Percentiles rank a stretch among this genome's conserved stretches.
Evolutionary conservation across 2,329 filamentous ascomycete genomes (phyloP).

Genomic region (Teratosphaeria destructans): DNA sequence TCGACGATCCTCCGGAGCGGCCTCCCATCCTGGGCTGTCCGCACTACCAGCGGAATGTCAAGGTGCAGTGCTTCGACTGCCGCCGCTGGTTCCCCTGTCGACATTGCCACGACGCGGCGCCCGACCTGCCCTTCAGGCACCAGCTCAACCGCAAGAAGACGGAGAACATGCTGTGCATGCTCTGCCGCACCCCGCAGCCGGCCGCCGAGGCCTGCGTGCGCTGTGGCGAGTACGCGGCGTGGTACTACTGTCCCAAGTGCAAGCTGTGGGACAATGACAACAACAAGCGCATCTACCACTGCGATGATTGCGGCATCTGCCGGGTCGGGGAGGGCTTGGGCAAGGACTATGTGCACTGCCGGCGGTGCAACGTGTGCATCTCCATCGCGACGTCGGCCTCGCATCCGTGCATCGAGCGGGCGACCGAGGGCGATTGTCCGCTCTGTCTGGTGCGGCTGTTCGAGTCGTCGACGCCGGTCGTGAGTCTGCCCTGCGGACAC

Average conservation of each 20-base stretch:
- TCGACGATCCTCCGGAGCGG: constrained; percentile 32
- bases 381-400: constrained; percentile 73
- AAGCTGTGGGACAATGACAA: constrained; percentile 95
- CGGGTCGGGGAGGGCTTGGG: constrained; percentile 81
- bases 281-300: constrained; percentile 90
- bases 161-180: constrained; percentile 95
- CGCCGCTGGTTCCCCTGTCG: constrained; percentile 89
- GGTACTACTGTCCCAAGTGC: constrained; percentile 89
- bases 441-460: constrained; percentile 97
- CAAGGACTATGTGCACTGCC: constrained; percentile 97
- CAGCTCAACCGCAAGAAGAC: constrained; percentile 71
- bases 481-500: constrained; percentile 92
- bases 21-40: constrained; percentile 60
- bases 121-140: constrained; percentile 35
- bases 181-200: constrained; percentile 74
- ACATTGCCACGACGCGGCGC: constrained; percentile 88
- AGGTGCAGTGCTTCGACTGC: constrained; percentile 85
- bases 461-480: constrained; percentile 75
- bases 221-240: constrained; percentile 68
- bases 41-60: constrained; percentile 93
- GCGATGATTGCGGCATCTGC: constrained; percentile 90
- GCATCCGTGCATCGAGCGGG: constrained; percentile 89
- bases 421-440: constrained; percentile 90
- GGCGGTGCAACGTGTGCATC: constrained; percentile 92
- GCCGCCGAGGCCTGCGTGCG: constrained; percentile 67